Evolutionary conservation across 164 flowering plant genomes (phyloP), one percentile per base, ranked within the genome.

Genomic region (Nymphaea colorata): DNA sequence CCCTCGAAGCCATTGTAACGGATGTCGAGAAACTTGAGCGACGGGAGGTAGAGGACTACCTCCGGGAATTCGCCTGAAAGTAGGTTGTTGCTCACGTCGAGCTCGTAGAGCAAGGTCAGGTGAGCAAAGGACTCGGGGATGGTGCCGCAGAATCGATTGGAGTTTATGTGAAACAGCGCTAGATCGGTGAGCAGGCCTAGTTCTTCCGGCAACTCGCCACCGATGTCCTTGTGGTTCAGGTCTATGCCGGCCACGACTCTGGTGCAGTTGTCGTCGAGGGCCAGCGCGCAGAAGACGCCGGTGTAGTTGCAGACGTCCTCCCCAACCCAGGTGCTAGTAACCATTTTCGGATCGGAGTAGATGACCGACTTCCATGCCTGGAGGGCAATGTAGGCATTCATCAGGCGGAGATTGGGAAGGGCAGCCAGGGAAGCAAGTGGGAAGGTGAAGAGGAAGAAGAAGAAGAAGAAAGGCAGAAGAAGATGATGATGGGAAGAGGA

Each of bases 161-260:
- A 78, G 67, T 89, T 91, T 36, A 91, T 64, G 72, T 91, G 97
- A 69, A 91, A 81, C 44, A 91, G 75, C 3, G 93, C 82, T 3
- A 91, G 83, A 71, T 91, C 95, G 6, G 81, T 67, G 17, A 91
- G 79, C 42, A 87, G 85, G 51, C 93, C 88, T 5, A 91, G 87
- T 3, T 85, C 83, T 44, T 85, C 83, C 0, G 91, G 87, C 51
- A 91, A 68, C 10, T 57, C 53, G 2, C 95, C 95, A 3, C 79
- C 59, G 41, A 91, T 81, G 64, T 79, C 42, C 8, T 72, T 90
- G 44, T 87, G 90, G 82, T 89, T 91, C 2, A 91, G 78, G 76
- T 89, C 97, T 4, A 91, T 82, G 4, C 95, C 97, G 3, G 91
- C 95, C 12, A 91, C 95, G 3, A 92, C 87, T 12, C 41, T 45